Conservation (phyloP, 1,284 basidiomycete genomes). For the Malassezia globosa region DNA sequence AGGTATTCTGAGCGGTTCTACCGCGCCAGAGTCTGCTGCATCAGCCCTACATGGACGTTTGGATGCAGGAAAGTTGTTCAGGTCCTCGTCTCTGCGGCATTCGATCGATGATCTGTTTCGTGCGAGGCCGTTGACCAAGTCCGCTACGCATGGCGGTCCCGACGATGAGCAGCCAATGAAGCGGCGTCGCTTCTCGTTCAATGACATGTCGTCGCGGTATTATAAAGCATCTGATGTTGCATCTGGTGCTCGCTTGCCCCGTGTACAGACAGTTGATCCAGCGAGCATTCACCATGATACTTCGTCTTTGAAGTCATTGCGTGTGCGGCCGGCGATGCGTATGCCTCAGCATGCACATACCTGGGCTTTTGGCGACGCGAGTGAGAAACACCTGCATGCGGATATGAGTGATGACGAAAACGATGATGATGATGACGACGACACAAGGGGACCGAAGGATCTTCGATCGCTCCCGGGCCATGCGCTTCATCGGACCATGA, state of each 20-base stretch:
- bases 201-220: not conserved
- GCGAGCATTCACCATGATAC: not conserved
- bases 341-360: not conserved
- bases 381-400: too few relatives aligned
- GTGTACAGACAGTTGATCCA: not conserved
- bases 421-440: not conserved
- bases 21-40: not conserved
- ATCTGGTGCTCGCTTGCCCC: not conserved
- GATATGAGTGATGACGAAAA: not conserved
- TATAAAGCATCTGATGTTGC: not conserved
- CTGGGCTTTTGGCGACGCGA: not conserved
- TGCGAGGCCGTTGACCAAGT: too few relatives aligned
- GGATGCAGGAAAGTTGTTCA: too few relatives aligned
- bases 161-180: not conserved
- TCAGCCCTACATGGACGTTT: too few relatives aligned
- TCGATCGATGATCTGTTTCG: too few relatives aligned
- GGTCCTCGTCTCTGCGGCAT: too few relatives aligned
- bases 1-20: not conserved
- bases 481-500: slow-evolving; percentile 27
- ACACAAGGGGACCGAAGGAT: too few relatives aligned
- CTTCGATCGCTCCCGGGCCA: not conserved
- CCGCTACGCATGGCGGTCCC: too few relatives aligned
- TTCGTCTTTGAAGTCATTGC: too few relatives aligned
- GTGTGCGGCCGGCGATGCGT: too few relatives aligned
- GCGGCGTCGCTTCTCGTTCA: not conserved